Evolutionary conservation across 306 rosid species (phyloP).

Genomic region (Pachyrhizus erosus): DNA sequence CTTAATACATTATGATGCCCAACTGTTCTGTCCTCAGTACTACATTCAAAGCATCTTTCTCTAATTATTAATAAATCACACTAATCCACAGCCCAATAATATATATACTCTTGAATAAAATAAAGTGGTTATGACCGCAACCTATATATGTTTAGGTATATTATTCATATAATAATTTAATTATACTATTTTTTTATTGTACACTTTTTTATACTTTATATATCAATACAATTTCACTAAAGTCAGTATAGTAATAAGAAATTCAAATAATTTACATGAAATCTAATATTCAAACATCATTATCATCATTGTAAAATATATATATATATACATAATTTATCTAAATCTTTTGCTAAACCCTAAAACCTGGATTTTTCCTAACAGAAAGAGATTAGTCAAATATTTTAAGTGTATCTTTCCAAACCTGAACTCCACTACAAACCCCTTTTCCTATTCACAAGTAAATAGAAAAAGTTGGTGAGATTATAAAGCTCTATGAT

Average conservation of each 20-base stretch:
- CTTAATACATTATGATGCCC: conserved; percentile 46
- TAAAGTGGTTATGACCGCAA: conserved; percentile 53
- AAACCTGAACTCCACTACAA: conserved; percentile 86
- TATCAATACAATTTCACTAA: neutral
- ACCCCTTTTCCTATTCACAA: conserved; percentile 44
- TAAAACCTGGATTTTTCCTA: conserved; percentile 63
- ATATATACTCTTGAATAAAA: conserved; percentile 58
- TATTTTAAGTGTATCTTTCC: conserved; percentile 65
- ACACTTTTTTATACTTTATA: neutral
- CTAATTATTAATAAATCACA: conserved; percentile 61
- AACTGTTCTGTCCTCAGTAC: conserved; percentile 58
- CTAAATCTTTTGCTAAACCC: conserved; percentile 62
- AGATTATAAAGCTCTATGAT: conserved; percentile 64
- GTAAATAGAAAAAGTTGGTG: conserved; percentile 58
- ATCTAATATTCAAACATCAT: too few species aligned
- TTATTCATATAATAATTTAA: neutral
- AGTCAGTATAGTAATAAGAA: neutral
- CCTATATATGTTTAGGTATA: conserved; percentile 29
- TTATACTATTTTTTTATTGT: neutral
- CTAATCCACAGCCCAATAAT: conserved; percentile 67
- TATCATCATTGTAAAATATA: too few species aligned
- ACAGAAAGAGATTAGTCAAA: conserved; percentile 51
- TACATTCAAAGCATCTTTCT: conserved; percentile 80
- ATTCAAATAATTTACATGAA: neutral
- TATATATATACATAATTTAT: neutral